These are phyloP conservation scores for Candida mesenterica DNA, from an alignment of 1,139 yeast genomes.

Conservation along the genomic window DNA sequence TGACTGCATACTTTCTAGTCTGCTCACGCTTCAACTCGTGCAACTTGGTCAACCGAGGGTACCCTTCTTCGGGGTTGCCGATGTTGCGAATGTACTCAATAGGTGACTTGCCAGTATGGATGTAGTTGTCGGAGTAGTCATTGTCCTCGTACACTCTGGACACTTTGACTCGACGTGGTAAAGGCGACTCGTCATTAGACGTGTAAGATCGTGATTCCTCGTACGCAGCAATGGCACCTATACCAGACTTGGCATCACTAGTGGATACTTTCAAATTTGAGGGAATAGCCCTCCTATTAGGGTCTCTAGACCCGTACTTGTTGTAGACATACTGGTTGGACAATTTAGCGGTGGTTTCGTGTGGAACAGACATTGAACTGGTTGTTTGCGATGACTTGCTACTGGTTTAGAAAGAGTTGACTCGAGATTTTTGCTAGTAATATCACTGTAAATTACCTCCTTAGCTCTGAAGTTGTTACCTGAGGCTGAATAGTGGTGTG, in stretches of 20 bases:
- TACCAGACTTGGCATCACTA: no score
- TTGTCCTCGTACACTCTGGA: slow-evolving; percentile 29
- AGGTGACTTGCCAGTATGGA: slow-evolving; percentile 61
- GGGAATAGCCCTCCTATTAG: neutral
- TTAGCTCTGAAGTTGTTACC: no score
- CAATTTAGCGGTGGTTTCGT: neutral
- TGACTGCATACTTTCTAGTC: slow-evolving; percentile 46
- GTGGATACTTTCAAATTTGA: neutral
- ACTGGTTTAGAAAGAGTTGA: no score
- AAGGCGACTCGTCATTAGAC: no score
- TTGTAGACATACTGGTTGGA: slow-evolving; percentile 3
- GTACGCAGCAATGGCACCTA: no score
- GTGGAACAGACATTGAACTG: no score
- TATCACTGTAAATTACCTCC: no score
- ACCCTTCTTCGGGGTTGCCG: slow-evolving; percentile 69
- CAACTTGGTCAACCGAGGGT: slow-evolving; percentile 74
- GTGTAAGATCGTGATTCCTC: no score
- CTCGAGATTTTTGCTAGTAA: no score
- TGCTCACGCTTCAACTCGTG: slow-evolving; percentile 61
- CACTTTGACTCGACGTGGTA: no score
- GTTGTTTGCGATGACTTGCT: no score
- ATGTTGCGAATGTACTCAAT: slow-evolving; percentile 64
- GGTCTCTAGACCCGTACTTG: slow-evolving; percentile 6
- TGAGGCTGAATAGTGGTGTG: no score
- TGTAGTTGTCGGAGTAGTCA: slow-evolving; percentile 69